Evolutionary conservation across 139 green algal genomes (phyloP).

Genomic region (Pseudopediastrum boryanum): DNA sequence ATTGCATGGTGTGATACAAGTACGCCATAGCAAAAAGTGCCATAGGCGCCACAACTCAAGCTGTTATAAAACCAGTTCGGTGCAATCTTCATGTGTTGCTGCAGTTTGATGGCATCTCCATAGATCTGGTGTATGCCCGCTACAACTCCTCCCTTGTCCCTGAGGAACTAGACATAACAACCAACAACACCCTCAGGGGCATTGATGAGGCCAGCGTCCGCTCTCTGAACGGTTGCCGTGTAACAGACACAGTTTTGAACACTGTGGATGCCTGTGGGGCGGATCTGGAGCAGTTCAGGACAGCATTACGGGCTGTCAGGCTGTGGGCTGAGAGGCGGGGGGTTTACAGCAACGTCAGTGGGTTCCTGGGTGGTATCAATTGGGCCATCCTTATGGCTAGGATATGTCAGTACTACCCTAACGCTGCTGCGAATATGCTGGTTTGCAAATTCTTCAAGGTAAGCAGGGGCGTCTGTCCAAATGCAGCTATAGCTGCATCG

Average conservation of each 20-base stretch:
- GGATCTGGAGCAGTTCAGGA: conserved; percentile 61
- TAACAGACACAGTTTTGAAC: conserved; percentile 88
- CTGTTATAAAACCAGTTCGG: too few relatives aligned
- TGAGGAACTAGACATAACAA: conserved; percentile 74
- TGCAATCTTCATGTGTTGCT: too few relatives aligned
- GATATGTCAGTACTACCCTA: conserved; percentile 93
- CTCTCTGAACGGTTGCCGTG: conserved; percentile 86
- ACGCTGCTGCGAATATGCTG: conserved; percentile 61
- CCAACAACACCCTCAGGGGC: conserved; percentile 79
- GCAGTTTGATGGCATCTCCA: conserved; percentile 88
- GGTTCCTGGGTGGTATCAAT: conserved; percentile 97
- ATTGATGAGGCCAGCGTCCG: conserved; percentile 87
- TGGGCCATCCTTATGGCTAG: conserved; percentile 95
- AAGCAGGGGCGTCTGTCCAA: too few relatives aligned
- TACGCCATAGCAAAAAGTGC: too few relatives aligned
- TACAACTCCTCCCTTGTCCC: conserved; percentile 69
- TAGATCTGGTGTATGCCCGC: conserved; percentile 93
- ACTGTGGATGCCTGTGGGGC: conserved; percentile 36
- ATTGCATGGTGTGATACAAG: too few relatives aligned
- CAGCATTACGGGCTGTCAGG: conserved; percentile 84
- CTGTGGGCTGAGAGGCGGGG: conserved; percentile 88
- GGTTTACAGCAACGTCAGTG: conserved; percentile 85
- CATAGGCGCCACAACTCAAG: too few relatives aligned
- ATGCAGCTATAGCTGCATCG: too few relatives aligned
- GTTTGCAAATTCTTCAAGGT: conserved; percentile 87